Conservation (phyloP, 805 yeast species). For the Monosporozyma solicola region DNA sequence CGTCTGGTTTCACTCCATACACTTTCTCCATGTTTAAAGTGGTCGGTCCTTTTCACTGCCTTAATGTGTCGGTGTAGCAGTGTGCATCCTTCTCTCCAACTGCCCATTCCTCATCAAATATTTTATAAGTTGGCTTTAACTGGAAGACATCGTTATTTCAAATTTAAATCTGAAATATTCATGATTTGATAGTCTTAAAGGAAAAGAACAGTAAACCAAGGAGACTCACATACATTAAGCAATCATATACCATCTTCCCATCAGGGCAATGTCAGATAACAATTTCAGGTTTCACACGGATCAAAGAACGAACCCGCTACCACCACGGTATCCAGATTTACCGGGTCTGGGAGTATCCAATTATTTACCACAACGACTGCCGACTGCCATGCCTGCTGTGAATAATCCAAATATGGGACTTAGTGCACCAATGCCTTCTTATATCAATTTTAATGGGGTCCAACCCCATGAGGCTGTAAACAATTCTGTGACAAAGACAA, state of each 20-base stretch:
- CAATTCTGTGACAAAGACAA: neutral
- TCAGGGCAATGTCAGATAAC: neutral
- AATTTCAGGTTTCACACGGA: neutral
- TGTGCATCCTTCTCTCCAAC: too few species aligned
- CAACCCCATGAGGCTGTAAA: neutral
- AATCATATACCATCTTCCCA: neutral
- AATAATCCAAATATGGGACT: neutral
- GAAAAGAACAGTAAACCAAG: too few species aligned
- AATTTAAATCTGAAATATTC: too few species aligned
- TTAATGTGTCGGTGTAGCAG: too few species aligned
- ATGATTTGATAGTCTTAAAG: too few species aligned
- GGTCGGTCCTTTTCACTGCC: too few species aligned
- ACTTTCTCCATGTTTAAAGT: neutral
- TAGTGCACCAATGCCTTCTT: neutral
- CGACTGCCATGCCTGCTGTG: neutral
- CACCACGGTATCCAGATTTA: neutral
- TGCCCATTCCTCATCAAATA: too few species aligned
- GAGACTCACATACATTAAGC: too few species aligned
- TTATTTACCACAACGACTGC: neutral
- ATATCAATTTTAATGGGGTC: neutral
- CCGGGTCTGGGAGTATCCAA: neutral
- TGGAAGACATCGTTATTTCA: too few species aligned
- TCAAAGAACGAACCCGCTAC: neutral
- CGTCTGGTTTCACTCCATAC: constrained; percentile 27
- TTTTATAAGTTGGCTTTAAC: too few species aligned